Evolutionary conservation across 257 asterid genomes (phyloP), one percentile per base, ranked within the genome.

Genomic region (Hygrophila difformis): DNA sequence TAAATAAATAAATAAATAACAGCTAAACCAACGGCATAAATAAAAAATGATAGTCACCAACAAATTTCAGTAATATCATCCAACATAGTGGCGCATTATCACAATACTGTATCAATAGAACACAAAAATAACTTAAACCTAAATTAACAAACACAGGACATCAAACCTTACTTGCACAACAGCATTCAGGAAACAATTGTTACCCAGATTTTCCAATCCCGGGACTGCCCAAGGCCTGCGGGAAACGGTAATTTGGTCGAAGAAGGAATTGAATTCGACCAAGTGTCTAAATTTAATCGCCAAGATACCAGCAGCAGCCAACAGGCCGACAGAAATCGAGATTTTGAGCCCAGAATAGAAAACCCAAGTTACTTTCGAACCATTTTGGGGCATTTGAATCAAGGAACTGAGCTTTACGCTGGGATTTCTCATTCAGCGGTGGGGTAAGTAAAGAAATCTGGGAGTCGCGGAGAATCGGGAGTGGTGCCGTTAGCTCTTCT

Each of bases 151-250:
- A 16, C 22, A 39, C 24, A 28, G 33, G 11, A 51, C n/a, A 47
- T 18, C 48, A n/a, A 11, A 4, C n/a, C 14, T 17, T 55, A 89
- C 98, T 96, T 85, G 96, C 75, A 89, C 57, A 64, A 89, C 64
- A 57, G 79, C 96, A 70, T 89, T 85, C 76, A 89, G 41, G 70
- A 89, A 89, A 35, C 96, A 89, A 59, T 82, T 89, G 69, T 79
- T 89, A 16, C 96, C 93, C 12, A 79, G 75, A 61, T 89, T 89
- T 39, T 68, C 63, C 80, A 89, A 73, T 35, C 98, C 98, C 23
- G 96, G 94, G 7, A 82, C 76, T 16, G 61, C 63, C 84, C 83
- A 73, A 17, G 26, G 23, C 36, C 52, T 59, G 12, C 66, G 46
- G 34, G 77, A 48, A 53, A 38, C 28, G 23, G 33, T 39, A 24